These are phyloP conservation scores for Fusarium cicatricum DNA, from an alignment of 2,329 filamentous ascomycete species.

Conservation along the genomic window DNA sequence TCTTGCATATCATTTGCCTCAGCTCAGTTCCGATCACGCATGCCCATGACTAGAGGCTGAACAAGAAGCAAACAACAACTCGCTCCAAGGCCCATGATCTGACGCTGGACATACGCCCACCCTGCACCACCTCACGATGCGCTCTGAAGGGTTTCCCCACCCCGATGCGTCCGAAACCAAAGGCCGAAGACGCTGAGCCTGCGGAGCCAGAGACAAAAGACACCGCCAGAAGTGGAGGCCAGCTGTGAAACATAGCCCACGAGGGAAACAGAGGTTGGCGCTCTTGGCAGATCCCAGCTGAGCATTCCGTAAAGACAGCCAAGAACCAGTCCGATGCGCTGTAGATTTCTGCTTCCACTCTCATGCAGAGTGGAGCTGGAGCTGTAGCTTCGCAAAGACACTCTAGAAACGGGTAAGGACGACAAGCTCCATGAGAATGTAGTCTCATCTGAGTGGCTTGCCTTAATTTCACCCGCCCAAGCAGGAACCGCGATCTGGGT, in stretches of 20 bases:
- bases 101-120: constrained; percentile 2
- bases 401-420: too few relatives aligned
- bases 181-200: background rate
- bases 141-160: background rate
- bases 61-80: background rate
- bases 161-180: background rate
- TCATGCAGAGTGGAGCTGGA: background rate
- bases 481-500: constrained; percentile 8
- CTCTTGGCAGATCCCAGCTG: too few relatives aligned
- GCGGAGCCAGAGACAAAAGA: background rate
- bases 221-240: too few relatives aligned
- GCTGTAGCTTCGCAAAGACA: background rate
- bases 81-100: constrained; percentile 12
- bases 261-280: too few relatives aligned
- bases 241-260: too few relatives aligned
- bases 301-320: too few relatives aligned
- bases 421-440: too few relatives aligned
- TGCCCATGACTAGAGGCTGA: constrained; percentile 1
- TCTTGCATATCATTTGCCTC: too few relatives aligned
- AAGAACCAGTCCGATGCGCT: background rate
- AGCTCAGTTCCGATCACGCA: constrained; percentile 1
- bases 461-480: constrained; percentile 17
- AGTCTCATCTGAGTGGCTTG: constrained; percentile 27
- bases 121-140: background rate
- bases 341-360: constrained; percentile 2